phyloP scores from a whole-genome alignment of 352 stramenopile genomes.

The Phytophthora boehmeriae region DNA sequence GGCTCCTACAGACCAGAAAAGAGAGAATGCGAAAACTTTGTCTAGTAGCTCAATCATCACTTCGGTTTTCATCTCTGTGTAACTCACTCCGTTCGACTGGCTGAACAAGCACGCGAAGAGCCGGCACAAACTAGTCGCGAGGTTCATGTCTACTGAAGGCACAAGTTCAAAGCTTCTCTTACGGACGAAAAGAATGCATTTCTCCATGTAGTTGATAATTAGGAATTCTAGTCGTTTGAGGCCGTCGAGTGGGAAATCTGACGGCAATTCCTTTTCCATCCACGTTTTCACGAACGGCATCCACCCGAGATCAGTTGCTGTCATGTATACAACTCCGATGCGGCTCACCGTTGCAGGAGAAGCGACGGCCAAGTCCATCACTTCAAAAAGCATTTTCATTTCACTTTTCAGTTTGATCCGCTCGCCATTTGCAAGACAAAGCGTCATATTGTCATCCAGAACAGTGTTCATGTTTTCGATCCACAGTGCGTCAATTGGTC shows the following conservation, averaged over 20 bases:
- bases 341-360: conserved; percentile 90
- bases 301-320: conserved; percentile 88
- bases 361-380: conserved; percentile 92
- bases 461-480: conserved; percentile 98
- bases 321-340: conserved; percentile 83
- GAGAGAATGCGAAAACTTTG: conserved; percentile 88
- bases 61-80: conserved; percentile 34
- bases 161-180: conserved; percentile 85
- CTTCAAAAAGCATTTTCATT: conserved; percentile 96
- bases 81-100: conserved; percentile 34
- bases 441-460: conserved; percentile 95
- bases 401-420: conserved; percentile 88
- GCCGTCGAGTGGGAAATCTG: conserved; percentile 43
- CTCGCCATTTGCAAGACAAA: conserved; percentile 94
- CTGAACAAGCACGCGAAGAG: conserved; percentile 87
- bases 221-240: conserved; percentile 50
- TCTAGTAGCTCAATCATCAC: conserved; percentile 61
- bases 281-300: conserved; percentile 91
- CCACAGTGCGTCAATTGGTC: conserved; percentile 94
- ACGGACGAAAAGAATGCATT: conserved; percentile 79
- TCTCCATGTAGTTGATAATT: conserved; percentile 68
- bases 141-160: conserved; percentile 89
- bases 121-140: conserved; percentile 87
- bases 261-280: conserved; percentile 70
- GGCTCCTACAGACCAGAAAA: conserved; percentile 92